These are phyloP conservation scores for Raddia guianensis DNA, from an alignment of 176 grass and related monocot genomes.

Conservation along the genomic window DNA sequence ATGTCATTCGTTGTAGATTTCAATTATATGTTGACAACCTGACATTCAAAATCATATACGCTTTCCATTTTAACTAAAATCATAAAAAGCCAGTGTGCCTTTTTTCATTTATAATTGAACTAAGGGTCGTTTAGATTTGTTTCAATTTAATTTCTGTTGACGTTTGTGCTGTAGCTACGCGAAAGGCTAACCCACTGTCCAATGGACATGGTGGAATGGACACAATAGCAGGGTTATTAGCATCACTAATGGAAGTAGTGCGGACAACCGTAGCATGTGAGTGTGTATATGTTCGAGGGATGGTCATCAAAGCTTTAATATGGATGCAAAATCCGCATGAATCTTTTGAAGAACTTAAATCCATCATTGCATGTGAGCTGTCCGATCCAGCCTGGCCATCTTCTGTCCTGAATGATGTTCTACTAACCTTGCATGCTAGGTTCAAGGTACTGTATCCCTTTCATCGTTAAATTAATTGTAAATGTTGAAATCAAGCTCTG, in stretches of 20 bases:
- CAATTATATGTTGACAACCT: not conserved
- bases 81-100: not conserved
- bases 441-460: slow-evolving; percentile 76
- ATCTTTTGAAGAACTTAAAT: slow-evolving; percentile 90
- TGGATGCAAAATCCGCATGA: slow-evolving; percentile 99
- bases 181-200: slow-evolving; percentile 75
- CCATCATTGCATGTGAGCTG: slow-evolving; percentile 96
- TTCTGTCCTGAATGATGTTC: slow-evolving; percentile 94
- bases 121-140: not conserved
- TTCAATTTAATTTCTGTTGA: not conserved
- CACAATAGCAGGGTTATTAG: slow-evolving; percentile 89
- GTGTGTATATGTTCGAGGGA: slow-evolving; percentile 98
- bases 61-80: slow-evolving; percentile 9
- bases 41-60: slow-evolving; percentile 4
- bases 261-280: slow-evolving; percentile 96
- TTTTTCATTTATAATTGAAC: slow-evolving; percentile 31
- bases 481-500: not conserved
- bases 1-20: slow-evolving; percentile 28
- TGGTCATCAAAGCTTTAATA: slow-evolving; percentile 97
- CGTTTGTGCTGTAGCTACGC: slow-evolving; percentile 55
- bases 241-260: slow-evolving; percentile 97
- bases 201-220: slow-evolving; percentile 78
- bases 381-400: slow-evolving; percentile 97
- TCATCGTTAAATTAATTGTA: slow-evolving; percentile 16
- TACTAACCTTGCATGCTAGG: slow-evolving; percentile 94